Conservation (phyloP, 176 grass and related monocot species). For the Aegilops bicornis region DNA sequence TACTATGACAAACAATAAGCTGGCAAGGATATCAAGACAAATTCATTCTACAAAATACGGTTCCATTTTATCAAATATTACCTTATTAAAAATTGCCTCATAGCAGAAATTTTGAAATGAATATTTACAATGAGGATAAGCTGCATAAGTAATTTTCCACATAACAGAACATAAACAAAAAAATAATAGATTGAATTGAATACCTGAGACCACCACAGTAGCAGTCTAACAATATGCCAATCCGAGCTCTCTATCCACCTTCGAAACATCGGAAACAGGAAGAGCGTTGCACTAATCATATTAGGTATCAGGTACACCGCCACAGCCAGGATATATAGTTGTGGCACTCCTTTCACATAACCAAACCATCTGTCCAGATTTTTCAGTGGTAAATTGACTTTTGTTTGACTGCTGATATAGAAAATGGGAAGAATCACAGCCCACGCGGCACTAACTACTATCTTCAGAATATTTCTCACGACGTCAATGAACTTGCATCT, state of each 20-base stretch:
- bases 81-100: conserved; percentile 13
- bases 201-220: conserved; percentile 99
- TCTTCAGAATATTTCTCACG: conserved; percentile 80
- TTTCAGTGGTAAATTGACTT: conserved; percentile 54
- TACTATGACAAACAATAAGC: not conserved
- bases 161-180: not conserved
- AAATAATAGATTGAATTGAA: conserved; percentile 18
- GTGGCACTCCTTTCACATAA: conserved; percentile 75
- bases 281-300: conserved; percentile 59
- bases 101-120: not conserved
- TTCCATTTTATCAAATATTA: conserved; percentile 1
- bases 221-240: conserved; percentile 74
- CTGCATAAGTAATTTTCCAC: not conserved
- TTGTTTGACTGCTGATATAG: conserved; percentile 60
- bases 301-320: conserved; percentile 82
- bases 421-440: conserved; percentile 86
- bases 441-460: conserved; percentile 69
- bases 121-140: conserved; percentile 16
- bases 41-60: not conserved
- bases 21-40: not conserved
- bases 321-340: conserved; percentile 82
- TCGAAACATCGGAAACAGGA: conserved; percentile 82
- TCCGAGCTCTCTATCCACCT: conserved; percentile 95
- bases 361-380: conserved; percentile 48
- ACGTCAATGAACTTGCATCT: conserved; percentile 78